These are phyloP conservation scores for Parsonsia alboflavescens DNA, from an alignment of 257 asterid species.

Conservation along the genomic window DNA sequence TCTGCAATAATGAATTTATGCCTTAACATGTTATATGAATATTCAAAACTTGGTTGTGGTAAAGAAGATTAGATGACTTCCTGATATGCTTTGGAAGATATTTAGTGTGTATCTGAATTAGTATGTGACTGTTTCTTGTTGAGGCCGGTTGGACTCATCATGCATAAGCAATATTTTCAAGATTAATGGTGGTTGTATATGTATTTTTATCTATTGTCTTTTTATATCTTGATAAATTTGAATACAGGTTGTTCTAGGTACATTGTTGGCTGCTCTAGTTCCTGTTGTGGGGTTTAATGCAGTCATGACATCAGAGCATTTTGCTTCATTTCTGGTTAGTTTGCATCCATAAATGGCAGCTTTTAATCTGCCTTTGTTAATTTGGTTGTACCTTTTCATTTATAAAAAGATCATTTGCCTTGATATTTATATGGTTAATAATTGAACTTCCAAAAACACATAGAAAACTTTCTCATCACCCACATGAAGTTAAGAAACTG, in stretches of 20 bases:
- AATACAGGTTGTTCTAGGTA: slow-evolving; percentile 85
- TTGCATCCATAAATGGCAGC: slow-evolving; percentile 1
- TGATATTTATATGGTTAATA: neutral
- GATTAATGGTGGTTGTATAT: neutral
- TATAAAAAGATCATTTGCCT: neutral
- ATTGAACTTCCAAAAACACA: neutral
- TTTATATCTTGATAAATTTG: neutral
- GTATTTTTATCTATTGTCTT: neutral
- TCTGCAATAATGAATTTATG: neutral
- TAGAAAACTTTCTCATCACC: neutral
- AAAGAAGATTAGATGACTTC: neutral
- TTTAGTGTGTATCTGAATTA: neutral
- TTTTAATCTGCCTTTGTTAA: slow-evolving; percentile 7
- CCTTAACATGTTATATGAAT: neutral
- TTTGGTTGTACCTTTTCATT: neutral
- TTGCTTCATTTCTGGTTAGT: slow-evolving; percentile 92
- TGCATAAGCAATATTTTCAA: neutral
- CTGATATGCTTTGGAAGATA: neutral
- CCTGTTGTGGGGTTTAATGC: slow-evolving; percentile 99
- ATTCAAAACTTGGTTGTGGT: neutral
- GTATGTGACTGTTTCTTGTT: neutral
- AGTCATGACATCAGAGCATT: slow-evolving; percentile 96
- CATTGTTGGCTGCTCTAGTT: slow-evolving; percentile 84
- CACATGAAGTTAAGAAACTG: neutral
- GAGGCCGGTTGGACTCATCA: neutral